Evolutionary conservation across 495 filamentous ascomycete species (phyloP), one percentile per base, ranked within the genome.

Genomic region (Hypoxylon trugodes): DNA sequence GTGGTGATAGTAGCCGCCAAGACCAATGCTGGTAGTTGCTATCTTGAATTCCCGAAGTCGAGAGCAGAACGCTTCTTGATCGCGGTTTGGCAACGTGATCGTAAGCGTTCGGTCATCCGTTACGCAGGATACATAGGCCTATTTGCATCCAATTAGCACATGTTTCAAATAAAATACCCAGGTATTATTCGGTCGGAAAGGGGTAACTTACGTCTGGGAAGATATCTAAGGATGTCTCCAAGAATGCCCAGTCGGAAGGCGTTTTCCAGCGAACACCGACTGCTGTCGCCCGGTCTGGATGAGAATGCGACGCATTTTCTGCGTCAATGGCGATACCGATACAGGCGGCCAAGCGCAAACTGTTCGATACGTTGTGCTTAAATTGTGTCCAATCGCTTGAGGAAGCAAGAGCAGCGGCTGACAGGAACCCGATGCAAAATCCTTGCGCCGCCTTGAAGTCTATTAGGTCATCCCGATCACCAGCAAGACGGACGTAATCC

Each of bases 361-460:
- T 26, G 24, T 30, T 47, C 6, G 43, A 47, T 30, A 32, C 43
- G 3, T 47, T 47, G 2, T 15, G 43, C 6, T 47, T 26, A 9
- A 47, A 47, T 1, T 32, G 24, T 6, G 22, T 16, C 43, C 43
- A 47, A 0, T 32, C 25, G 8, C 18, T 30, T 19, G 43, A 24
- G 1, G 43, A 47, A 16, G 43, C 12, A 32, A 47, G 43, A 15
- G 43, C 43, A 7, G 43, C 43, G 0, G 43, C 43, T 2, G 43
- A 47, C 3, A 47, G 24, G 12, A 47, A 47, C 18, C 43, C 43
- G 13, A 47, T 47, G 13, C 43, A 47, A 13, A 47, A 47, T 12
- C 43, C 43, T 30, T 47, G 43, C 16, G 43, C 43, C 6, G 25
- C 43, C 10, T 47, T 21, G 13, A 47, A 47, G 24, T 15, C 13